Base-by-base conservation (phyloP, 805 yeast genomes). In the Starmerella bacillaris region DNA sequence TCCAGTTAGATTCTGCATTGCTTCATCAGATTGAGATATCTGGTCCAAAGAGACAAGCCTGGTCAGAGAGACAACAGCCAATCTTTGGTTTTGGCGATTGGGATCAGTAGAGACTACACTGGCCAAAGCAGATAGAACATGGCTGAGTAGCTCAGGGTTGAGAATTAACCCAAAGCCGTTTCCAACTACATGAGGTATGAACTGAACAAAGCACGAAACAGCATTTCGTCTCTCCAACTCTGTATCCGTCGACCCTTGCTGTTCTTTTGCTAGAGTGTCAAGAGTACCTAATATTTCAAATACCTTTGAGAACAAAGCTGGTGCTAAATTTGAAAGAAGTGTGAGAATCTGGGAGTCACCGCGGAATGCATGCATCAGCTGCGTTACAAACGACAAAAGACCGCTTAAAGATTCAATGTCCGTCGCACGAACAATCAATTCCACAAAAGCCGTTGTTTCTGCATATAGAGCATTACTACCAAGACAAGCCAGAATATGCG, bases 301-400 rank as follows among this genome's bases (percentile, higher is more conserved):
- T 6, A 78, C 64, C 48, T 78, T 78, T 35, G 63, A 61, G 20
- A 78, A 59, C 33, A 84, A 63, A n/a, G 94, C 93, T 1, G 78
- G 60, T 38, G 82, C 53, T 40, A 89, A 59, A 37, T 74, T 73
- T 48, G 77, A 72, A 43, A 86, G 61, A 56, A 86, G 60, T 46
- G 72, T 72, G 54, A 78, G 82, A 36, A 83, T 70, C 30, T 64
- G 66, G 29, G 68, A 72, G 45, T 78, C 74, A 31, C 63, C 63
- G 49, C 71, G 68, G 57, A 75, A 82, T 44, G 65, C 68, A 53
- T 86, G 95, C 35, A 78, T 69, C 41, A 89, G 68, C 57, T 89
- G 96, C 4, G 92, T 84, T 41, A 89, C 58, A 53, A 89, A 86
- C 27, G 86, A 68, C 37, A 83, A 58, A 51, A 89, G 82, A 50